A percentile compares a stretch with the other conserved stretches of the same genome.
Evolutionary conservation across 768 basidiomycete genomes (phyloP).

Genomic region (Psilocybe sp.): DNA sequence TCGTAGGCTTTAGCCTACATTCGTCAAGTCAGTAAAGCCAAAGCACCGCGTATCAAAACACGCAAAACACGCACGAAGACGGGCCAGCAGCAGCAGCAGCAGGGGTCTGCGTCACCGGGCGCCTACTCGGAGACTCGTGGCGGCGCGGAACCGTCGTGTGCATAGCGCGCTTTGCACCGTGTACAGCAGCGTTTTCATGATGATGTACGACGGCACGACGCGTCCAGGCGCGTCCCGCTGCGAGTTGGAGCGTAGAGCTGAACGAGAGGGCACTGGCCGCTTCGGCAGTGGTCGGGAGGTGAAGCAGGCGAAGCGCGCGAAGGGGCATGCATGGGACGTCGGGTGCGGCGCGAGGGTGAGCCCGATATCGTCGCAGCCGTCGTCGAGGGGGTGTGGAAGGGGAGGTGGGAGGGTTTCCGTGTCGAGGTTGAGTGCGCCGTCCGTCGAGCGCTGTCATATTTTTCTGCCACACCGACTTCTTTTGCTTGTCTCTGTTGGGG

Average conservation of each 20-base stretch:
- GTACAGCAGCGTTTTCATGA: neutral
- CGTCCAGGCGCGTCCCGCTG: constrained; percentile 51
- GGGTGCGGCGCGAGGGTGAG: constrained; percentile 7
- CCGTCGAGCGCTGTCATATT: too few relatives aligned
- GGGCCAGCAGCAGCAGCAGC: constrained; percentile 4
- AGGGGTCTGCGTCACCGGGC: constrained; percentile 4
- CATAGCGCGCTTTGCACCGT: constrained; percentile 2
- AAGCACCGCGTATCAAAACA: neutral
- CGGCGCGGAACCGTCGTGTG: constrained; percentile 5
- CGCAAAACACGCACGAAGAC: constrained; percentile 7
- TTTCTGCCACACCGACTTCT: too few relatives aligned
- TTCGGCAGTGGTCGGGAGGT: constrained; percentile 15
- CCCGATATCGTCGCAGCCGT: neutral
- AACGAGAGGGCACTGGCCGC: constrained; percentile 27
- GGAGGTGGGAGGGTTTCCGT: too few relatives aligned
- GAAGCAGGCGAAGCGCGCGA: constrained; percentile 37
- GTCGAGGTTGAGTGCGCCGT: too few relatives aligned
- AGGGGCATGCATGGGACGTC: constrained; percentile 49
- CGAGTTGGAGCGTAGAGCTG: constrained; percentile 40
- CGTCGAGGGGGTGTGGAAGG: too few relatives aligned
- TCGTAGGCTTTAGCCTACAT: too few relatives aligned
- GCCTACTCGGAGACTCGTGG: constrained; percentile 5
- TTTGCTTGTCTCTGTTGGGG: too few relatives aligned
- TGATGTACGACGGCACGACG: constrained; percentile 11
- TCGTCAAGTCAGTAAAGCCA: too few relatives aligned